Percentiles rank a stretch among this genome's conserved stretches.
phyloP scores from a whole-genome alignment of 2,329 filamentous ascomycete genomes.

The Botrytis medusae region DNA sequence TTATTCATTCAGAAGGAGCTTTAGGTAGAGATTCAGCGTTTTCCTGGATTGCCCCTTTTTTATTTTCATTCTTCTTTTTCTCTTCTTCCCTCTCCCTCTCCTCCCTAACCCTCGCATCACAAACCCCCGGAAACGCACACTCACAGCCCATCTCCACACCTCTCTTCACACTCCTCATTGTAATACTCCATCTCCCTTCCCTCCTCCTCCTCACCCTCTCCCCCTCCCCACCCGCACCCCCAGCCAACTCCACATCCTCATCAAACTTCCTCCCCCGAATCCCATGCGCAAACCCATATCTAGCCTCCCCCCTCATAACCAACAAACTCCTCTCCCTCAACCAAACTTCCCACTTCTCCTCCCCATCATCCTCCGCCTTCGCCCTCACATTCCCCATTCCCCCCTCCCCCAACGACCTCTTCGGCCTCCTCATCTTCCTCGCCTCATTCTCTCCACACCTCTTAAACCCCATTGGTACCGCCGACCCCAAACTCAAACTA shows the following conservation, averaged over 20 bases:
- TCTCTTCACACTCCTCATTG: conserved; percentile 22
- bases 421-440: conserved; percentile 11
- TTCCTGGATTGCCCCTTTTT: background rate
- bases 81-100: conserved; percentile 6
- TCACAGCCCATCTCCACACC: conserved; percentile 11
- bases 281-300: conserved; percentile 23
- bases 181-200: conserved; percentile 23
- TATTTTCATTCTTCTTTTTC: background rate
- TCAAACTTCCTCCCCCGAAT: conserved; percentile 25
- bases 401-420: background rate
- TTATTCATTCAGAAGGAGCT: background rate
- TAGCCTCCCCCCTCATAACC: conserved; percentile 21
- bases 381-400: background rate
- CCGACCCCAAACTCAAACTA: conserved; percentile 19
- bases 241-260: background rate
- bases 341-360: conserved; percentile 15
- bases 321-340: conserved; percentile 19
- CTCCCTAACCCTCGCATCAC: conserved; percentile 24
- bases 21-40: background rate
- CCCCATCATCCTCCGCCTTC: background rate
- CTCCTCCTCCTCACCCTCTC: conserved; percentile 3
- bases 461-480: background rate
- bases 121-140: conserved; percentile 24
- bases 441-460: conserved; percentile 7
- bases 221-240: background rate